These are phyloP conservation scores for Nicotiana noctiflora DNA, from an alignment of 257 asterid species.

Conservation along the genomic window DNA sequence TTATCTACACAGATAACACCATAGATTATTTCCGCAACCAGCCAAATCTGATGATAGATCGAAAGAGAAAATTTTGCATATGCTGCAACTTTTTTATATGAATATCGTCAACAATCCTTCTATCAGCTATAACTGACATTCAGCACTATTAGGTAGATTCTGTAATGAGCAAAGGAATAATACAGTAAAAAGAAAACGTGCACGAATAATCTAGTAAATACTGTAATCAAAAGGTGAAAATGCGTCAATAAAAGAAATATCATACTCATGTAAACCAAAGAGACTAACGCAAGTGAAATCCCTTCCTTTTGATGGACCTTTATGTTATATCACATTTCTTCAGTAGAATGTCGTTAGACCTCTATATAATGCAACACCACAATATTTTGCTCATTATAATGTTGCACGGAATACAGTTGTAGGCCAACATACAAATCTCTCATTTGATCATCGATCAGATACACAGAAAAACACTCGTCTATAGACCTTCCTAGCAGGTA, in stretches of 20 bases:
- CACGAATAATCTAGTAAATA: background rate
- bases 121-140: background rate
- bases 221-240: background rate
- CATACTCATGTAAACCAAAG: background rate
- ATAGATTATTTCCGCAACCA: background rate
- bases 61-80: background rate
- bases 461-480: background rate
- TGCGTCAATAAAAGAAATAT: background rate
- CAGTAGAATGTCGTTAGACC: background rate
- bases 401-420: background rate
- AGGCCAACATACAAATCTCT: background rate
- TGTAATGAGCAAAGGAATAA: background rate
- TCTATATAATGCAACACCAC: background rate
- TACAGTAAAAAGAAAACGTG: background rate
- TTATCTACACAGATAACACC: background rate
- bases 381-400: background rate
- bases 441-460: background rate
- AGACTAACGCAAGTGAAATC: background rate
- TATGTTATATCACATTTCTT: background rate
- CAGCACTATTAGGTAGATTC: background rate
- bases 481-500: background rate
- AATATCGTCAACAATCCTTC: background rate
- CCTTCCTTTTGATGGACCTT: background rate
- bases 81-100: background rate
- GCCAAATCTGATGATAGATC: background rate